A percentile compares a stretch with the other conserved stretches of the same genome.
Conservation (phyloP, 805 yeast species). For the Wickerhamiella siamensis region DNA sequence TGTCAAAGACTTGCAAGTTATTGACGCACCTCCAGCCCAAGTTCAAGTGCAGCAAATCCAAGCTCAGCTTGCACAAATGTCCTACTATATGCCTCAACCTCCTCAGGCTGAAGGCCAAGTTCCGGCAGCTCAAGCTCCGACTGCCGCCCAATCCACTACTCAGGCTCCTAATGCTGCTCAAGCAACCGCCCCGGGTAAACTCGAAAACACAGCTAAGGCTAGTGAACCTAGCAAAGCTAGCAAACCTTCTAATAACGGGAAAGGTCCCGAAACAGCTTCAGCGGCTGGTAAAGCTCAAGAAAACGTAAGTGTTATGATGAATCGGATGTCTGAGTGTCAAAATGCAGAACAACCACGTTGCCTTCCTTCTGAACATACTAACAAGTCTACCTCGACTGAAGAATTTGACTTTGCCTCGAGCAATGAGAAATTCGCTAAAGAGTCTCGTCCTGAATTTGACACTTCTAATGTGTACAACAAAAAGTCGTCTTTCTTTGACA, state of each 20-base stretch:
- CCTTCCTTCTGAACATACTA: conserved; percentile 32
- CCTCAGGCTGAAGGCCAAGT: background rate
- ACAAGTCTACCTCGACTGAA: conserved; percentile 22
- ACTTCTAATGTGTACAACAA: conserved; percentile 46
- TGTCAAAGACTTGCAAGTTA: conserved; percentile 74
- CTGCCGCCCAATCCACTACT: conserved; percentile 41
- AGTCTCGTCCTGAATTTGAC: conserved; percentile 13
- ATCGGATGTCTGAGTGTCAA: conserved; percentile 18
- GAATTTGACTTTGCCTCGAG: conserved; percentile 66
- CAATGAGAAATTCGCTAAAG: conserved; percentile 51
- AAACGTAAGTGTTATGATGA: conserved; percentile 20
- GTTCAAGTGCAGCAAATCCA: conserved; percentile 25
- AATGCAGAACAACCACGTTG: conserved; percentile 25
- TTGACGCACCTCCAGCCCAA: conserved; percentile 40
- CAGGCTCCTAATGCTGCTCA: conserved; percentile 29
- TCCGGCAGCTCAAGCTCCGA: background rate
- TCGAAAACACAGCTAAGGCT: background rate
- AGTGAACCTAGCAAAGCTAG: conserved; percentile 6
- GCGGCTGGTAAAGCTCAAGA: too few species aligned
- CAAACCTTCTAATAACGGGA: background rate
- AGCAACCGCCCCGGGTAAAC: conserved; percentile 1
- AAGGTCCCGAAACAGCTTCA: background rate
- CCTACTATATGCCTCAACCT: background rate
- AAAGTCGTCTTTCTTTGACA: conserved; percentile 78
- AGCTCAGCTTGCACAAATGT: background rate